Evolutionary conservation across 768 basidiomycete genomes (phyloP), one percentile per base, ranked within the genome.

Genomic region (Pleurotus sapidus): DNA sequence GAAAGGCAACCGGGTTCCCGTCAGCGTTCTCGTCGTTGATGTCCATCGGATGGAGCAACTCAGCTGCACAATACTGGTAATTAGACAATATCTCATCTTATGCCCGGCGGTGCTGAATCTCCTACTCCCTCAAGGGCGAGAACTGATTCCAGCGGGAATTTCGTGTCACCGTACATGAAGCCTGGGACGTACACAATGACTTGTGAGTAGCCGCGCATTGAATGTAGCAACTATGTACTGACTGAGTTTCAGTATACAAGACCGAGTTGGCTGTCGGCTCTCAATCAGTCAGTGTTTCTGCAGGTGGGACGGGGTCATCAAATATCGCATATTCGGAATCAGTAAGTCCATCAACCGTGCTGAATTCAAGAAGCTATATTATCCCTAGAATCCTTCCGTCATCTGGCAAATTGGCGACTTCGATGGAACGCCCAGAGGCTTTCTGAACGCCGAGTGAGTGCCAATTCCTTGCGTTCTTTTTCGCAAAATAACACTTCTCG

Each of bases 121-220:
- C 30, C 9, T 8, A 34, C 30, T 11, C 30, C 30, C 30, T 34
- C 9, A 55, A 70, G 71, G 69, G 66, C 66, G 4, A 68, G 72
- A 18, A 64, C 70, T 6, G 68, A 68, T 40, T 61, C 65, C 8
- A 65, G 61, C 46, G 72, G 68, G 2, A 58, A 65, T 8, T 78
- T 71, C 62, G 69, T 70, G 23, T 69, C 64, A 11, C 77, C 77
- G 3, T 66, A 65, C 55, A 78, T 78, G 76, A 77, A 76, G 58
- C 74, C 76, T 5, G 76, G 76, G 14, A 77, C 75, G 1, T 78
- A 77, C 59, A 77, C 75, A 4, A 71, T 72, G 70, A 75, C 74
- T n/a, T 56, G 72, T 74, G 45, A 43, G 68, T 63, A 5, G 12
- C 5, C 37, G 18, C 57, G n/a, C 42, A n/a, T 17, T 37, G 17